Evolutionary conservation across 257 asterid genomes (phyloP).

Genomic region (Thymus quinquecostatus): DNA sequence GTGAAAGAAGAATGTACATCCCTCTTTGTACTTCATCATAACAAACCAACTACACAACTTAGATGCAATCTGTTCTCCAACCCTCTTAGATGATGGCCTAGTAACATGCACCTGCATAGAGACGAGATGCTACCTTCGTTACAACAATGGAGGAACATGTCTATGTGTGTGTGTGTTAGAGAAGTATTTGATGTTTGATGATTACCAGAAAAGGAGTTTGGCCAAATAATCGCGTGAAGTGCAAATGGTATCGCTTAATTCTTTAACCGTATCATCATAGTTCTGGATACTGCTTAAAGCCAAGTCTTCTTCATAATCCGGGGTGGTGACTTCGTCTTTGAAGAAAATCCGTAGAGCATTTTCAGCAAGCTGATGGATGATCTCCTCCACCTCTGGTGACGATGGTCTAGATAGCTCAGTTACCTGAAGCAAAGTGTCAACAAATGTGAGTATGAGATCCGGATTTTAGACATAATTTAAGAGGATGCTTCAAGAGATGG

Average conservation of each 20-base stretch:
- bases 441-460: constrained; percentile 4
- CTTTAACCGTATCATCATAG: constrained; percentile 38
- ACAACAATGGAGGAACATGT: constrained; percentile 7
- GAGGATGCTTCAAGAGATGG: neutral
- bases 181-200: neutral
- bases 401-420: constrained; percentile 86
- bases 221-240: constrained; percentile 95
- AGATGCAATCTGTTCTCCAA: constrained; percentile 95
- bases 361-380: constrained; percentile 86
- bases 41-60: constrained; percentile 89
- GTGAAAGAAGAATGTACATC: constrained; percentile 60
- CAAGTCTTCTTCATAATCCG: constrained; percentile 39
- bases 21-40: constrained; percentile 52
- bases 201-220: constrained; percentile 94
- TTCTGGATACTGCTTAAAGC: constrained; percentile 42
- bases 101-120: constrained; percentile 86
- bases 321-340: constrained; percentile 52
- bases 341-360: constrained; percentile 60
- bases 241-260: constrained; percentile 45
- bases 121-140: constrained; percentile 14
- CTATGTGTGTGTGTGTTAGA: no score
- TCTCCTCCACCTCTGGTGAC: constrained; percentile 86
- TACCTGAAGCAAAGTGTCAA: constrained; percentile 55
- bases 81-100: constrained; percentile 96
- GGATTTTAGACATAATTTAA: neutral